Base-by-base conservation (phyloP, 202 grass and related monocot genomes). In the Tripidium arundinaceum region DNA sequence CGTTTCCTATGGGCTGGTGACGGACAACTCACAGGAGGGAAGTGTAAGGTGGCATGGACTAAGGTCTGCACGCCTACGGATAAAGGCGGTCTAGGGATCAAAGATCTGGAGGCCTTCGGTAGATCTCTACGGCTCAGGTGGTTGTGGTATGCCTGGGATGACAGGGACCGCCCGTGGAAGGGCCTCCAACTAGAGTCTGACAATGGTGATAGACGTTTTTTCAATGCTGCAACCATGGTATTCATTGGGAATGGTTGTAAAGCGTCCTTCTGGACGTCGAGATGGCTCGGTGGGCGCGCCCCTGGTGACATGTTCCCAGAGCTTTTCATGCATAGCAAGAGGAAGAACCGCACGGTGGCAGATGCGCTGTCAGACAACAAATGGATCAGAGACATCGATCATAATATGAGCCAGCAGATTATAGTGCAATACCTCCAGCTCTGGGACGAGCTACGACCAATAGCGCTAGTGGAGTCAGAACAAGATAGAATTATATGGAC, bases 241-340 rank as follows among this genome's bases (percentile, higher is more conserved):
- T 14, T 4, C 2, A 6, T 64, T 0, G 6, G 12, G 6, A 64
- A 64, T 36, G 14, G 62, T 2, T 0, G 21, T 1, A 9, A 0
- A 1, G 11, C 27, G 1, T 19, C 6, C 11, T 64, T 64, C 14
- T 64, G 62, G 28, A 3, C 0, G 0, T 64, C 62, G 0, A 36
- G 15, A 6, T 64, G 62, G 62, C 0, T 36, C 0, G 0, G n/a
- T 3, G 62, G 62, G 0, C 0, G 3, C 0, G 13, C 29, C 0
- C 62, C 7, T 3, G 5, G 6, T 2, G 1, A 8, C 0, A 10
- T 37, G 0, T 37, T 65, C 3, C 29, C 29, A 1, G 1, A 1
- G 3, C 31, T 65, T 0, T 65, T 8, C 2, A 18, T 4, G 1
- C 62, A 65, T 16, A 65, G 29, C 16, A 65, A 37, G 7, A 0